Evolutionary conservation across 345 rosid species (phyloP), one percentile per base, ranked within the genome.

Genomic region (Theobroma cacao): DNA sequence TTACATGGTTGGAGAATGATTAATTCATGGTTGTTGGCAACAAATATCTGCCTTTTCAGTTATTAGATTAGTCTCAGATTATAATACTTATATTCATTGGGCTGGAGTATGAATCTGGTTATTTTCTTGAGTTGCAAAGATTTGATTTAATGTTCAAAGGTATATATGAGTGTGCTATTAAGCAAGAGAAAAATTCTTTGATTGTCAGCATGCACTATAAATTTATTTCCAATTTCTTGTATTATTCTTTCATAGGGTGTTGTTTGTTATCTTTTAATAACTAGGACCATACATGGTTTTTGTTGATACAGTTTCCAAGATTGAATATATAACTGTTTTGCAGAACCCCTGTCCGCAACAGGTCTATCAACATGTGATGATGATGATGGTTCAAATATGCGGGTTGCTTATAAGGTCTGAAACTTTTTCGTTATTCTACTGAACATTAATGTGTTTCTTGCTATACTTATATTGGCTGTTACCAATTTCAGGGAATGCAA

Each of bases 341-440:
- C 90, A 96, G 99, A 91, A 83, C 99, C 98, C 5, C 80, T 96
- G 77, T 84, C 94, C 48, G 85, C 84, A 61, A 59, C 75, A 38
- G 90, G 83, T 80, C 85, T 86, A 77, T 79, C 82, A 74, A 64
- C 87, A 64, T 80, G 88, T 33, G 47, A 75, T 53, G 82, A 75
- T 53, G 82, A 79, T 66, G 83, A 85, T 83, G 89, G 88, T 56
- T 75, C 93, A 78, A 89, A 85, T 78, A 82, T 90, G 64, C 95
- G 92, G 80, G 90, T 94, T 65, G 98, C 98, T 60, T 96, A 87
- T 87, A 97, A 93, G 98, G 97, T 94, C 82, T 68, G 78, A 36
- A 75, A 77, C 71, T 62, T 67, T 28, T 74, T 13, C 50, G 7
- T 75, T 78, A 20, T 53, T 66, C 63, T 60, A 43, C 63, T 75